Percentiles rank a stretch among this genome's conserved stretches.
Evolutionary conservation across 768 basidiomycete species (phyloP).

Genomic region (Rickenella mellea): DNA sequence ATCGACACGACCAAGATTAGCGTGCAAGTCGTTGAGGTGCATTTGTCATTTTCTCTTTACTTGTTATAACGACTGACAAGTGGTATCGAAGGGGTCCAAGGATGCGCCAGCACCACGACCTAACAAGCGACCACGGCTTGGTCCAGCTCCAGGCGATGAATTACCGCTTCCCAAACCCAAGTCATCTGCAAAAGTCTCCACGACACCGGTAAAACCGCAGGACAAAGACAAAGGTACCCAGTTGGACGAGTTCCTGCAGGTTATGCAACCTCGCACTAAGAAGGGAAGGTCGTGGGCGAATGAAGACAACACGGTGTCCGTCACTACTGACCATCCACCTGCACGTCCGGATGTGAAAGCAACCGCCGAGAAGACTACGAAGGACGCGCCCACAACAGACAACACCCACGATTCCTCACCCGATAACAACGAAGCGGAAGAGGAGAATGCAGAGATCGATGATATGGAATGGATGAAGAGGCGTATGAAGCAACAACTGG

Average conservation of each 20-base stretch:
- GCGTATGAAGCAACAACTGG: slow-evolving; percentile 42
- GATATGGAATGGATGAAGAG: slow-evolving; percentile 72
- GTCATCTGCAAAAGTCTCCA: background rate
- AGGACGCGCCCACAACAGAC: slow-evolving; percentile 4
- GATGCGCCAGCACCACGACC: slow-evolving; percentile 60
- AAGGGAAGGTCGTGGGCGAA: slow-evolving; percentile 64
- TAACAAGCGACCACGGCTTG: slow-evolving; percentile 56
- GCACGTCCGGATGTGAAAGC: slow-evolving; percentile 2
- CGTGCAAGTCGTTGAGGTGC: slow-evolving; percentile 71
- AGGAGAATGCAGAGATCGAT: slow-evolving; percentile 32
- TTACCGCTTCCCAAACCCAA: slow-evolving; percentile 10
- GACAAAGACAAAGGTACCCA: slow-evolving; percentile 25
- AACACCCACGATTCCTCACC: background rate
- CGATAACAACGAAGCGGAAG: slow-evolving; percentile 15
- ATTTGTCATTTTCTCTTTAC: slow-evolving; percentile 16
- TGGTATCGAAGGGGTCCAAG: slow-evolving; percentile 46
- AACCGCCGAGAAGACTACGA: slow-evolving; percentile 11
- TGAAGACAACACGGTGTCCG: slow-evolving; percentile 17
- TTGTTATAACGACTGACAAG: slow-evolving; percentile 3
- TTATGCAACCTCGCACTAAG: slow-evolving; percentile 57
- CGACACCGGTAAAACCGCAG: slow-evolving; percentile 4
- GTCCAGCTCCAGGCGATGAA: slow-evolving; percentile 16
- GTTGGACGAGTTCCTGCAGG: slow-evolving; percentile 59
- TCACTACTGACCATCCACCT: slow-evolving; percentile 2
- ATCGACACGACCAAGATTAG: slow-evolving; percentile 70